phyloP scores from a whole-genome alignment of 2,329 filamentous ascomycete species.

The Grosmannia huntii region DNA sequence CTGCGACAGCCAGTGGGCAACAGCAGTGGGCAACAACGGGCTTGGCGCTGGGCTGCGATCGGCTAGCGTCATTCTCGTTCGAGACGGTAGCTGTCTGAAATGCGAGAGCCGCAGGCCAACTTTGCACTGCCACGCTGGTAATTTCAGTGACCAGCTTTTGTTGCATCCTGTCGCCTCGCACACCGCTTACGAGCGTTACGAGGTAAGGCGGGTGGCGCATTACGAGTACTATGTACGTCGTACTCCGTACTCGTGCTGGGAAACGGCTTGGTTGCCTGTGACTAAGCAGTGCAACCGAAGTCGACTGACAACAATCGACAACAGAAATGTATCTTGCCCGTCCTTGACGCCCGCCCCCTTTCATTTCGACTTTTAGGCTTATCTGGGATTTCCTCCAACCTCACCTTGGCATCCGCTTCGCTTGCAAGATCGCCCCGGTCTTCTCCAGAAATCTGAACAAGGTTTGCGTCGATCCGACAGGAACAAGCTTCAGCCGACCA shows the following conservation, averaged over 20 bases:
- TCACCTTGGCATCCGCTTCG: not conserved
- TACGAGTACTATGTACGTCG: too few species aligned
- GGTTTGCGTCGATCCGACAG: not conserved
- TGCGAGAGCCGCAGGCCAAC: not conserved
- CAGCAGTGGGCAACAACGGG: too few species aligned
- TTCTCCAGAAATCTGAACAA: not conserved
- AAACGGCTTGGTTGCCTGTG: too few species aligned
- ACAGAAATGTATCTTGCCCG: too few species aligned
- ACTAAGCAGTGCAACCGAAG: too few species aligned
- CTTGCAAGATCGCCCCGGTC: not conserved
- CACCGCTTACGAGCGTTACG: not conserved
- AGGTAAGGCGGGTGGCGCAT: not conserved
- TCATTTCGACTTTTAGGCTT: not conserved
- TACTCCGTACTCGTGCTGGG: too few species aligned
- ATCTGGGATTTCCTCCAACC: not conserved
- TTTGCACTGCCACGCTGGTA: not conserved
- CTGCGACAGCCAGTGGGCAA: not conserved
- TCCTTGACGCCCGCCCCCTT: not conserved
- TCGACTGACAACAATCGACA: too few species aligned
- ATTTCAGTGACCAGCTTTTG: not conserved
- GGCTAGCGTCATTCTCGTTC: not conserved
- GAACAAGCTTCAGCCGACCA: not conserved
- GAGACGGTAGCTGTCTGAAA: not conserved
- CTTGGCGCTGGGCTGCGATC: not conserved
- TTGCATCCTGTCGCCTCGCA: not conserved